Evolutionary conservation across 179 eudicot species (phyloP).

Genomic region (Nepenthes alata): DNA sequence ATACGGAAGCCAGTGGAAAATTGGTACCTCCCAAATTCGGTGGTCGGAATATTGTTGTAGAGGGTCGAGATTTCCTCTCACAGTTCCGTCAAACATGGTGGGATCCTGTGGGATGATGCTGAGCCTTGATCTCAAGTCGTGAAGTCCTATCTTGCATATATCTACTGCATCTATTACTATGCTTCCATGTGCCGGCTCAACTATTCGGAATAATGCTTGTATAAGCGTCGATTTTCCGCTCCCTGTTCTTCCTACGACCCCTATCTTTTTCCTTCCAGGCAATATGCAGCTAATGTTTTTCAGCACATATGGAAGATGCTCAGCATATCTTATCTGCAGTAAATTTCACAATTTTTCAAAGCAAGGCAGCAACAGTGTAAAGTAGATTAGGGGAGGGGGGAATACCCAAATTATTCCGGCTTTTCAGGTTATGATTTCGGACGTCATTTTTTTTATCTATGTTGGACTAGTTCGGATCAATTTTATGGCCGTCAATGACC

Average conservation of each 20-base stretch:
- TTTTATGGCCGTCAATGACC: too few relatives aligned
- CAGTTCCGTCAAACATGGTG: slow-evolving; percentile 82
- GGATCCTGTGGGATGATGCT: slow-evolving; percentile 98
- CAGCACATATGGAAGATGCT: slow-evolving; percentile 77
- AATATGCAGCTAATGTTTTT: slow-evolving; percentile 74
- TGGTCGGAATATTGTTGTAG: slow-evolving; percentile 50
- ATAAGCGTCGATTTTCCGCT: slow-evolving; percentile 93
- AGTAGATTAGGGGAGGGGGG: too few relatives aligned
- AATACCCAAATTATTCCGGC: too few relatives aligned
- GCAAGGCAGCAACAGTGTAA: not conserved
- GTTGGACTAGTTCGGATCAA: too few relatives aligned
- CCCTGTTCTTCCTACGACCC: slow-evolving; percentile 94
- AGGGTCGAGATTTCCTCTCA: slow-evolving; percentile 85
- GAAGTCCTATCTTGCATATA: slow-evolving; percentile 72
- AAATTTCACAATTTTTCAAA: not conserved
- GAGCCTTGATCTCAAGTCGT: slow-evolving; percentile 76
- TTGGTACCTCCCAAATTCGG: slow-evolving; percentile 76
- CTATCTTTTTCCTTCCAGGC: slow-evolving; percentile 76
- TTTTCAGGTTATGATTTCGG: too few relatives aligned
- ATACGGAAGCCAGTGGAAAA: not conserved
- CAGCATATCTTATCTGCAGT: slow-evolving; percentile 78
- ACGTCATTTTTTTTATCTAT: too few relatives aligned
- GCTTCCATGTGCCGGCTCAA: slow-evolving; percentile 65
- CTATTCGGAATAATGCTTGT: slow-evolving; percentile 77
- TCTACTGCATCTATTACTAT: slow-evolving; percentile 71